These are phyloP conservation scores for Paraphoma chrysanthemicola DNA, from an alignment of 2,329 filamentous ascomycete genomes.

Conservation along the genomic window DNA sequence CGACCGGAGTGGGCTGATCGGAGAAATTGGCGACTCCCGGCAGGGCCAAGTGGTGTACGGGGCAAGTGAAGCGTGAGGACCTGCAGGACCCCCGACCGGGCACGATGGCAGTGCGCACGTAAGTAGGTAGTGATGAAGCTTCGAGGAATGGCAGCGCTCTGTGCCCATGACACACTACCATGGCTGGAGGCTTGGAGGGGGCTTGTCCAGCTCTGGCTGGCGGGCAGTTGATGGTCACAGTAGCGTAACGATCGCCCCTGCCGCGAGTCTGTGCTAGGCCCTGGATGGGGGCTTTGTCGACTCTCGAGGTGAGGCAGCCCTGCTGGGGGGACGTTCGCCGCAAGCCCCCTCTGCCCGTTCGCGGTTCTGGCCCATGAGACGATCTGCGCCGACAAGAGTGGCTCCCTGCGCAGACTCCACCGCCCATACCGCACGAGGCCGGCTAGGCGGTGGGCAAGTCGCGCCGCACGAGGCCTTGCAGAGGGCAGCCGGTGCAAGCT, in stretches of 20 bases:
- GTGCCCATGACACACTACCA: conserved; percentile 38
- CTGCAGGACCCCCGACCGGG: conserved; percentile 34
- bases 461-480: conserved; percentile 19
- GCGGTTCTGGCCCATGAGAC: conserved; percentile 46
- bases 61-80: conserved; percentile 34
- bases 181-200: conserved; percentile 27
- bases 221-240: conserved; percentile 31
- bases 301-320: conserved; percentile 32
- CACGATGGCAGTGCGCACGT: conserved; percentile 11
- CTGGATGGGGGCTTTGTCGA: conserved; percentile 17
- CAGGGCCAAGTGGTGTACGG: conserved; percentile 17
- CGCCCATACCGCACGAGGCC: conserved; percentile 33
- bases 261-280: conserved; percentile 27
- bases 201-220: conserved; percentile 32
- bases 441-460: conserved; percentile 26
- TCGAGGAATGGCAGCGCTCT: conserved; percentile 32
- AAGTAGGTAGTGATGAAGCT: conserved; percentile 20
- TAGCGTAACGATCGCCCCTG: conserved; percentile 44
- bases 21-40: conserved; percentile 29
- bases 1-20: conserved; percentile 23
- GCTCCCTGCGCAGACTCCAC: conserved; percentile 26
- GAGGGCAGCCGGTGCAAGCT: conserved; percentile 26
- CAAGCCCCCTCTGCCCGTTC: conserved; percentile 35
- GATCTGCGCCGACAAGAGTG: conserved; percentile 35
- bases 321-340: conserved; percentile 38